Evolutionary conservation across 2,329 filamentous ascomycete species (phyloP), one percentile per base, ranked within the genome.

Genomic region (Akanthomyces dipterigenus): DNA sequence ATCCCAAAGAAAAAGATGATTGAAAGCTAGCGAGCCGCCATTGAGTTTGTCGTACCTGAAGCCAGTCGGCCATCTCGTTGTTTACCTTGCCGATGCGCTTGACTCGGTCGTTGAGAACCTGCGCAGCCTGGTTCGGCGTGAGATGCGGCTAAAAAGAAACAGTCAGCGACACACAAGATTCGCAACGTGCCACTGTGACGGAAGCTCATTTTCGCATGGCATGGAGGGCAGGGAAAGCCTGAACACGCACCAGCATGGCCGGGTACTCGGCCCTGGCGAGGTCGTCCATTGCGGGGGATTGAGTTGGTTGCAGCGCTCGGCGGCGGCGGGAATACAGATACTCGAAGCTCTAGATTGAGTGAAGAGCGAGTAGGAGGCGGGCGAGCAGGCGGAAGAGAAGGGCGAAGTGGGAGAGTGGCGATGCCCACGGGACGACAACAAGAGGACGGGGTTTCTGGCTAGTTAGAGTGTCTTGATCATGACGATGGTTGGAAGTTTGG

Each of bases 1-100:
- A 16, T 12, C 22, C 22, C 28, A 1, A 36, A 28, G 18, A 4
- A 8, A 14, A 22, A 22, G 18, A 14, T 8, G 56, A 2, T 36
- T 18, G 2, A 18, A n/a, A n/a, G 36, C 26, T 22, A 11, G 34
- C 26, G 36, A 5, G 14, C 26, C 14, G 26, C 24, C 43, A 46
- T 53, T 50, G 38, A 9, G 42, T 20, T 16, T 31, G 55, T 55
- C 77, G 76, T 86, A 96, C 93, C 88, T 93, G 89, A 64, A 99
- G 83, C 91, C 93, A 99, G 77, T 98, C 93, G 74, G 93, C 93
- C 70, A 99, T 91, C 72, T 97, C 91, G 68, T 81, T 77, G 76
- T 99, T 97, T 77, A 96, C 79, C 74, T 88, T 91, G 69, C 84
- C 85, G 72, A 98, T 93, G 75, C 91, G 85, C 75, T 89, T 90